phyloP scores from a whole-genome alignment of 352 stramenopile genomes.

The Phytophthora cactorum region DNA sequence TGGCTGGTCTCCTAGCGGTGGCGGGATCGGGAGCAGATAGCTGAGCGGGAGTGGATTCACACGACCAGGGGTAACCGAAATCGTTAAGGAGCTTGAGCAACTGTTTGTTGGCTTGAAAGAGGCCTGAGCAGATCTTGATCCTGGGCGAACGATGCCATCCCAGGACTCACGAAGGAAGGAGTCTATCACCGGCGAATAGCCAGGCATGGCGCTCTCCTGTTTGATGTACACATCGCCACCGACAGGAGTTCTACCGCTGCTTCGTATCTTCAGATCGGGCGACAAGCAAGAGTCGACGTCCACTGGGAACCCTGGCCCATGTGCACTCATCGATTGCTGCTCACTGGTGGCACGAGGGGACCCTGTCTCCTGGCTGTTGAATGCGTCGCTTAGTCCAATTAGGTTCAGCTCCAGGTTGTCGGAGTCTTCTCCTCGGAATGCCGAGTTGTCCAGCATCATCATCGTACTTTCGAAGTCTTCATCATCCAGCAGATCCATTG shows the following conservation, averaged over 20 bases:
- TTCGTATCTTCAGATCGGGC: slow-evolving; percentile 47
- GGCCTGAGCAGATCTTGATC: slow-evolving; percentile 30
- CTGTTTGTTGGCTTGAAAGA: slow-evolving; percentile 29
- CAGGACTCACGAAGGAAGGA: slow-evolving; percentile 67
- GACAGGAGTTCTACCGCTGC: slow-evolving; percentile 30
- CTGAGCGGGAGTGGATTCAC: slow-evolving; percentile 40
- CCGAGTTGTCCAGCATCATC: slow-evolving; percentile 59
- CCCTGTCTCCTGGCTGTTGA: slow-evolving; percentile 39
- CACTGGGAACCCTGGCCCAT: background rate
- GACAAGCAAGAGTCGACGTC: slow-evolving; percentile 31
- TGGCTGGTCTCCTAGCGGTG: slow-evolving; percentile 14
- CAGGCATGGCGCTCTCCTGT: slow-evolving; percentile 39
- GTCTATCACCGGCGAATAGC: slow-evolving; percentile 63
- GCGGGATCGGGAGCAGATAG: slow-evolving; percentile 26
- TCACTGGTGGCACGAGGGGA: slow-evolving; percentile 20
- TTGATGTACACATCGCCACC: slow-evolving; percentile 44
- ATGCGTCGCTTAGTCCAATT: slow-evolving; percentile 51
- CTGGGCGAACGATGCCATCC: slow-evolving; percentile 48
- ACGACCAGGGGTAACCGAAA: slow-evolving; percentile 24
- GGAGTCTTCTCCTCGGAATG: slow-evolving; percentile 38
- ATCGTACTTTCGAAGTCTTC: slow-evolving; percentile 73
- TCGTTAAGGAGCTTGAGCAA: slow-evolving; percentile 22
- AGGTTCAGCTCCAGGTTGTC: slow-evolving; percentile 57
- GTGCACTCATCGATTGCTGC: slow-evolving; percentile 4
- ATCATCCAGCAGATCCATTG: slow-evolving; percentile 63